Evolutionary conservation across 2,329 filamentous ascomycete genomes (phyloP), one percentile per base, ranked within the genome.

Genomic region (Phymatotrichopsis omnivora): DNA sequence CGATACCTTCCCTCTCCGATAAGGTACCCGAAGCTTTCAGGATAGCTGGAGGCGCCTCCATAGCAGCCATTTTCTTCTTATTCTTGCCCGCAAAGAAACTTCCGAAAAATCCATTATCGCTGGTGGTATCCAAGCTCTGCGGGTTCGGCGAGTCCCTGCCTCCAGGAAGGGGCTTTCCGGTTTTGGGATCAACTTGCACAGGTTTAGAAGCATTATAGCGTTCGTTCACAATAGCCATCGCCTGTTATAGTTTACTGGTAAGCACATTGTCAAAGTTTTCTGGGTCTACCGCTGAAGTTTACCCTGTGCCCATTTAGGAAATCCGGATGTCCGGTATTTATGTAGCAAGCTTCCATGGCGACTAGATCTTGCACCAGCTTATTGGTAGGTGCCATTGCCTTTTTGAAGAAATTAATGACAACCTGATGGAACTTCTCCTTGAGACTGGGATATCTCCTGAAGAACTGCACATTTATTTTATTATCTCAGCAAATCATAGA

Each of bases 11-110:
- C 51, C 91, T 85, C 68, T 98, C 91, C 4, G 84, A 93, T 29
- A 98, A 71, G 20, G 81, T 93, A 31, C 91, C 89, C 3, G 85
- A 93, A 25, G 91, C 91, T 71, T 95, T 98, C 47, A 98, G 76
- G 31, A 78, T 89, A 23, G 91, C 77, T 52, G 91, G 91, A 29
- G 91, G 91, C 11, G 91, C 73, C 64, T 98, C 91, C 91, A 98
- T 98, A 36, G 89, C 87, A n/a, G 91, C 91, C 68, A 93, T 93
- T 80, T 95, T 96, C 76, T 98, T 98, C 79, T 96, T 98, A 71
- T 96, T 98, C 76, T 96, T 98, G 62, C 85, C 87, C 8, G 91
- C 85, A 63, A 95, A 98, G 75, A 98, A 98, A 61, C 85, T 93
- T 57, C 91, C 91, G 60, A 98, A 98, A 74, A 98, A 98, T 28